A percentile compares a stretch with the other conserved stretches of the same genome.
phyloP scores from a whole-genome alignment of 176 grass and related monocot species.

The Oryza meyeriana region DNA sequence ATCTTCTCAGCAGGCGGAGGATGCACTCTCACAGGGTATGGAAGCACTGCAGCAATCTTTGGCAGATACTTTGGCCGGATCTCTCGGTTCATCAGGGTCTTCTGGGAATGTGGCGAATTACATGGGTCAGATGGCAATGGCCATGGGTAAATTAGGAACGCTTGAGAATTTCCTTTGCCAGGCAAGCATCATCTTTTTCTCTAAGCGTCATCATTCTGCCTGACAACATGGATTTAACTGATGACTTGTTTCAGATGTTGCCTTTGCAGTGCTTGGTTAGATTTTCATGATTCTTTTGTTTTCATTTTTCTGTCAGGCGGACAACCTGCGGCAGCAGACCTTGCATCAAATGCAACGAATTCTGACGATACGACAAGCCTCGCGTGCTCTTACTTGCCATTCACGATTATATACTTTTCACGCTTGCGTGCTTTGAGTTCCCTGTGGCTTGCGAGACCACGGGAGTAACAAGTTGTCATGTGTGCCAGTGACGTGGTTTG shows the following conservation, averaged over 20 bases:
- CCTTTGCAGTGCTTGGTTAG: not conserved
- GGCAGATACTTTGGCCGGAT: constrained; percentile 72
- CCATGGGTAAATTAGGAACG: constrained; percentile 76
- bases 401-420: constrained; percentile 64
- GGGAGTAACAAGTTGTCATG: constrained; percentile 30
- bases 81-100: constrained; percentile 55
- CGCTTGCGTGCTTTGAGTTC: constrained; percentile 65
- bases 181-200: constrained; percentile 16
- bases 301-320: constrained; percentile 40
- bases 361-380: constrained; percentile 53
- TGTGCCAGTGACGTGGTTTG: not conserved
- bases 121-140: constrained; percentile 95
- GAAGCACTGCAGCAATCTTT: constrained; percentile 61
- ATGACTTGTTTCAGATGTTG: not conserved
- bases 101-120: constrained; percentile 83
- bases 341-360: constrained; percentile 70
- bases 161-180: constrained; percentile 76
- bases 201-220: not conserved
- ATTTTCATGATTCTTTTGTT: not conserved
- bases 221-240: not conserved
- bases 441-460: constrained; percentile 65
- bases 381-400: constrained; percentile 53
- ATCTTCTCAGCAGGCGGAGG: constrained; percentile 58
- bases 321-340: constrained; percentile 65
- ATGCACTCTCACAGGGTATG: constrained; percentile 53